Evolutionary conservation across 2,329 filamentous ascomycete species (phyloP).

Genomic region (Colletotrichum acutatum): DNA sequence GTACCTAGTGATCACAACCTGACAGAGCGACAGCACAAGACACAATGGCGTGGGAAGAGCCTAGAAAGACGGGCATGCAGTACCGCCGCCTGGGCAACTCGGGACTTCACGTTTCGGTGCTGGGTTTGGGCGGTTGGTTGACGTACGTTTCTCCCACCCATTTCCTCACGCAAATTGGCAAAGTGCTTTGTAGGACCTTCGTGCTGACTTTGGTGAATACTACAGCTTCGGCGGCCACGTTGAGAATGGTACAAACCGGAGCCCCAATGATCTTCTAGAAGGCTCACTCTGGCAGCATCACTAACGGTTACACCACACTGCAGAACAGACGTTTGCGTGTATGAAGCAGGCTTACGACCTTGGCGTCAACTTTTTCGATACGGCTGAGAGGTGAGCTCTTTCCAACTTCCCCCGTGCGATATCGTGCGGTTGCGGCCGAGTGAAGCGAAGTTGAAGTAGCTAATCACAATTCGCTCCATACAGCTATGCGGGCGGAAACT

Average conservation of each 20-base stretch:
- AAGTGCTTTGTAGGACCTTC: neutral
- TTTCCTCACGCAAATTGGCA: too few relatives aligned
- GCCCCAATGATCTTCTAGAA: too few relatives aligned
- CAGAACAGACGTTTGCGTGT: slow-evolving; percentile 68
- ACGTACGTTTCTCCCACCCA: slow-evolving; percentile 47
- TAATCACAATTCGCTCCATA: slow-evolving; percentile 34
- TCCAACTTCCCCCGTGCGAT: slow-evolving; percentile 13
- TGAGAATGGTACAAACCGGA: too few relatives aligned
- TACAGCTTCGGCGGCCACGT: slow-evolving; percentile 44
- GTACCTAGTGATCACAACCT: neutral
- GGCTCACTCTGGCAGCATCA: neutral
- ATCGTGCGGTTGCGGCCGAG: slow-evolving; percentile 39
- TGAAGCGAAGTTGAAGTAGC: slow-evolving; percentile 36
- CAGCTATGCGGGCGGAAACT: slow-evolving; percentile 68
- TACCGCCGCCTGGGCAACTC: slow-evolving; percentile 59
- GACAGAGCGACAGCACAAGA: neutral
- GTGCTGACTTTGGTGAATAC: slow-evolving; percentile 20
- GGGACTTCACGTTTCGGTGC: slow-evolving; percentile 74
- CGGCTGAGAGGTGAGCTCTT: slow-evolving; percentile 57
- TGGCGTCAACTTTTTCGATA: slow-evolving; percentile 73
- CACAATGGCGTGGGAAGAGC: slow-evolving; percentile 56
- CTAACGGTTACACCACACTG: neutral
- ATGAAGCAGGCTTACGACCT: slow-evolving; percentile 71
- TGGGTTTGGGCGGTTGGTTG: slow-evolving; percentile 73
- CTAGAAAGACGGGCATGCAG: slow-evolving; percentile 55